Base-by-base conservation (phyloP, 805 yeast genomes). In the Alloascoidea africana region DNA sequence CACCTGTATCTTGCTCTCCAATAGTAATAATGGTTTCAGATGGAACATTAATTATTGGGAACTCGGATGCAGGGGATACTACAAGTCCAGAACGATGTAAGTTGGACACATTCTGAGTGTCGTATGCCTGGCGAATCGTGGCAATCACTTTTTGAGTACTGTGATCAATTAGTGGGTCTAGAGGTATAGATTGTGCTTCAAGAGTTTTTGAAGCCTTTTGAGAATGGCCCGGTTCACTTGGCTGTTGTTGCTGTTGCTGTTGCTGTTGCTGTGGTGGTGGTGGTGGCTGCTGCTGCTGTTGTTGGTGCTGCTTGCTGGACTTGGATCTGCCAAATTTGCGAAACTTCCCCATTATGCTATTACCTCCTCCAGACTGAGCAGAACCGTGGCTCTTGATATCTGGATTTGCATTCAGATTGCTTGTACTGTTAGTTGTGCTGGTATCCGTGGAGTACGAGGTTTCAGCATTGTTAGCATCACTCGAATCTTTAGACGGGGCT, bases 1-100 rank as follows among this genome's bases (percentile, higher is more conserved):
- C 63, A 8, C 67, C 67, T 2, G 65, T 57, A 17, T 59, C 60
- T 18, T 51, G 47, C 41, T 63, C 67, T 11, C 59, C 53, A 36
- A 67, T 52, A 35, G 64, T 49, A 14, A 67, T 42, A 35, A 58
- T 52, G 3, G 63, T 53, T 19, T 53, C 55, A 2, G 47, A 37
- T 1, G 64, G 60, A 3, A 62, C 35, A 4, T 39, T 37, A 15
- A 63, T 38, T 1, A 45, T 34, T 4, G 68, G 67, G n/a, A n/a
- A n/a, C n/a, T n/a, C n/a, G n/a, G n/a, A n/a, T n/a, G 30, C 30
- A 23, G 13, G 13, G n/a, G 30, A n/a, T 8, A 23, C n/a, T 8
- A 23, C n/a, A 8, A 23, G n/a, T 8, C 30, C 30, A 23, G 30
- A 23, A 23, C 8, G 8, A n/a, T 23, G 8, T n/a, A 23, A n/a